A percentile compares a stretch with the other conserved stretches of the same genome.
These are phyloP conservation scores for Sutorius australiensis DNA, from an alignment of 768 basidiomycete genomes.

Conservation along the genomic window DNA sequence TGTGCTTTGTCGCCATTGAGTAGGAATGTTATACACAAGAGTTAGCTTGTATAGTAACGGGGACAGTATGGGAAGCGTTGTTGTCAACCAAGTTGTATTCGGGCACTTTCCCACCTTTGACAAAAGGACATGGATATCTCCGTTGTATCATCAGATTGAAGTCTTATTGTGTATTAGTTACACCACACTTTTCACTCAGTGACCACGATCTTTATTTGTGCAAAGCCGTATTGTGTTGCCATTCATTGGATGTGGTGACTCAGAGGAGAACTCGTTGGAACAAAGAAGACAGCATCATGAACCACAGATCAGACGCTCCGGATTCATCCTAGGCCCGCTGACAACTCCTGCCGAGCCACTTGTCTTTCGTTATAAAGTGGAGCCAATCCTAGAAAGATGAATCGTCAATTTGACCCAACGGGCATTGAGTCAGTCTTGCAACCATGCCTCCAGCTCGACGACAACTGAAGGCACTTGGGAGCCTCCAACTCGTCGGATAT, in stretches of 20 bases:
- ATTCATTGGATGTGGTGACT: constrained; percentile 5
- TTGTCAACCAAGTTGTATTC: not conserved
- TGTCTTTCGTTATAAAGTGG: constrained; percentile 11
- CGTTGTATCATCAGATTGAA: constrained; percentile 1
- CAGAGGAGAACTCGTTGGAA: not conserved
- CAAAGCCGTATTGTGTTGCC: constrained; percentile 8
- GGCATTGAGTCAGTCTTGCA: not conserved
- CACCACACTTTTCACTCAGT: not conserved
- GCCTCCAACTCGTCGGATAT: constrained; percentile 19
- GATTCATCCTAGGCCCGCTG: not conserved
- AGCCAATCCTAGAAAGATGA: not conserved
- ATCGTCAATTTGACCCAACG: not conserved
- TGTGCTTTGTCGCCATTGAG: not conserved
- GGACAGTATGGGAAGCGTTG: not conserved
- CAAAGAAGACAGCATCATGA: constrained; percentile 1
- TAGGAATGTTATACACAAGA: not conserved
- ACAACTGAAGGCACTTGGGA: constrained; percentile 16
- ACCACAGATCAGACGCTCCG: not conserved
- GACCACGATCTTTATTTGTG: not conserved
- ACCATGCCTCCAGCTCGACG: constrained; percentile 24
- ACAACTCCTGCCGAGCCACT: not conserved
- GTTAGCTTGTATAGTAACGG: not conserved
- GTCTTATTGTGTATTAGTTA: not conserved
- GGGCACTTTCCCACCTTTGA: not conserved
- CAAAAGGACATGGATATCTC: constrained; percentile 2